Conservation (phyloP, 805 yeast genomes). For the Ascoidea rubescens region DNA sequence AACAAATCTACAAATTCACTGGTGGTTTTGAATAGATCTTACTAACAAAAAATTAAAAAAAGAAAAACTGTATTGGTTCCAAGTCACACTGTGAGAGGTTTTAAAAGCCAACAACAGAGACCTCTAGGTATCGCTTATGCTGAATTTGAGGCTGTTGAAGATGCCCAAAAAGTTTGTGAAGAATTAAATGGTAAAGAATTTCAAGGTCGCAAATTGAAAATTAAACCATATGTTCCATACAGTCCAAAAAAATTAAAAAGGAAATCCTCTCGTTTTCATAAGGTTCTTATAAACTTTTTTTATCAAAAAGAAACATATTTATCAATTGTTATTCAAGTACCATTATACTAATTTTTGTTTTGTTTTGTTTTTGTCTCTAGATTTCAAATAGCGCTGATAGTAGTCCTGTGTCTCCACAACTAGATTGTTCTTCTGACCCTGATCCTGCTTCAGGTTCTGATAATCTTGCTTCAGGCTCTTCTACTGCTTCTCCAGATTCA, state of each 20-base stretch:
- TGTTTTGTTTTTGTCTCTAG: too few relatives aligned
- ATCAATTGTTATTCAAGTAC: too few relatives aligned
- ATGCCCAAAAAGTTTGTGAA: slow-evolving; percentile 58
- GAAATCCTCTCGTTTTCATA: not conserved
- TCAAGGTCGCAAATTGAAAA: slow-evolving; percentile 24
- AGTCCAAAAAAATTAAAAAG: slow-evolving; percentile 14
- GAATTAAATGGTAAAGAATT: slow-evolving; percentile 60
- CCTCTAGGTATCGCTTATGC: slow-evolving; percentile 71
- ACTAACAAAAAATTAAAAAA: not conserved
- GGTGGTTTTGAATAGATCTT: not conserved
- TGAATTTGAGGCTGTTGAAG: slow-evolving; percentile 61
- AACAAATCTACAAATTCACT: not conserved
- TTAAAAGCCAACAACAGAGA: slow-evolving; percentile 23
- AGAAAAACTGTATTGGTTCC: slow-evolving; percentile 34
- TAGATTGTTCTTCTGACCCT: not conserved
- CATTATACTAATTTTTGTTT: too few relatives aligned
- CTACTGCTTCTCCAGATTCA: too few relatives aligned
- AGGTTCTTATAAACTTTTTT: not conserved
- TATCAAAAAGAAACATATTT: too few relatives aligned
- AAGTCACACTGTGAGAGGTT: slow-evolving; percentile 34
- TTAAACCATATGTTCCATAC: slow-evolving; percentile 30
- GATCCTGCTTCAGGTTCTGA: not conserved
- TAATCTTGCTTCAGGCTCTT: not conserved
- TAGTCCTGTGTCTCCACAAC: not conserved
- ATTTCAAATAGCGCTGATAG: not conserved